Base-by-base conservation (phyloP, 768 basidiomycete species). In the Termitomyces sp. region DNA sequence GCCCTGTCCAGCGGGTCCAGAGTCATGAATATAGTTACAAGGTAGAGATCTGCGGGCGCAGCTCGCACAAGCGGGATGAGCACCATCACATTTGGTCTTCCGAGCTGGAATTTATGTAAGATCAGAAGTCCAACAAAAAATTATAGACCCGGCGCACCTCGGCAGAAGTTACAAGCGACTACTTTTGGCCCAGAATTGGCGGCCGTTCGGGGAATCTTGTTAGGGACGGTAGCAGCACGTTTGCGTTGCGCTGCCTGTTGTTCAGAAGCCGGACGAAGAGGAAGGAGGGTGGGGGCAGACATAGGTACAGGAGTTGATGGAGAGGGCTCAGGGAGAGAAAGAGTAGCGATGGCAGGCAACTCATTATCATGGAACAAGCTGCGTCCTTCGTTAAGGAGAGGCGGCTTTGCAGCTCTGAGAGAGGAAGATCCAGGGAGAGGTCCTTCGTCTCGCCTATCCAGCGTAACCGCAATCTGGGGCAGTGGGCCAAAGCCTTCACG, bases 11-110 rank as follows among this genome's bases (percentile, higher is more conserved):
- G 70, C 65, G 20, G 66, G 58, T 55, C 64, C 68, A 38, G 72
- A 75, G 63, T 91, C 89, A 67, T 92, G 88, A 44, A 87, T 87
- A 73, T 93, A 93, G 70, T 86, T 89, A 77, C 91, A 93, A 47
- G 81, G 78, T 69, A 93, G 78, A 46, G 82, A 81, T 64, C 91
- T 79, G 61, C 89, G 87, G 60, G 86, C 83, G 71, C 91, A 93
- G 72, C 90, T 91, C 56, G 88, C 85, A 70, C 91, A 93, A 30
- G 87, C 81, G 33, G 91, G 91, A 67, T 90, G 89, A n/a, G 80
- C 88, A 43, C 91, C 91, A 70, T 93, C 91, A 66, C 91, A 93
- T 70, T 91, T 88, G 20, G 91, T 93, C 76, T 93, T 93, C 60
- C 91, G 91, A 38, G 91, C 91, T 92, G 64, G 5, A 30, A 41